Base-by-base conservation (phyloP, 805 yeast species). In the Cyberlindnera xylosilytica region DNA sequence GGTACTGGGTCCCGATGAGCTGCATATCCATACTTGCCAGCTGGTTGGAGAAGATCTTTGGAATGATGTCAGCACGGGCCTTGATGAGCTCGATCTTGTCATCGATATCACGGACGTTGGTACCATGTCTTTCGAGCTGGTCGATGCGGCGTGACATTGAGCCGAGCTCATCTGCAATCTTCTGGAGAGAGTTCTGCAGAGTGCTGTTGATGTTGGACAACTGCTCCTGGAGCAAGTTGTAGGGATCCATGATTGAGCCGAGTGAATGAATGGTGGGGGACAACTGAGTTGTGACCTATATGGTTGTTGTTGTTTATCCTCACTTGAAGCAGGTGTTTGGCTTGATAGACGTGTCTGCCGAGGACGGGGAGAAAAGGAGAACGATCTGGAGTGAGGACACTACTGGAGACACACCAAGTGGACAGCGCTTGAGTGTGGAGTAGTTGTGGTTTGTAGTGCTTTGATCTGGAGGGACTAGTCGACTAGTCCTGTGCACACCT, bases 191-290 rank as follows among this genome's bases (percentile, higher is more conserved):
- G 8, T 26, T 17, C 42, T 46, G 53, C 20, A 54, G 27, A 15
- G 47, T 39, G 42, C 43, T 53, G 38, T 38, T 51, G 35, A 57
- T 44, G 18, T 34, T 36, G 11, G 47, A 47, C 15, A 57, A 32
- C 39, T 54, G 62, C 29, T 57, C 57, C 39, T 56, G 62, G 6
- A 57, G 40, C 36, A 47, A 13, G 27, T 46, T 51, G 44, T 54
- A 55, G 1, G 57, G 46, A 16, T 57, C 58, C 61, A 57, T 55
- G 31, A 10, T 18, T 26, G 22, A 4, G 11, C 26, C 7, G 10
- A 17, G 5, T 11, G 36, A 18, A 6, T 17, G 32, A 29, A 29
- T 29, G 8, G 19, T 29, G 18, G 19, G 19, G 19, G 18, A 12
- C 6, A 13, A 9, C 6, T 26, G 29, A 8, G 24, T 10, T 22